Base-by-base conservation (phyloP, 805 yeast species). In the Saccharomycopsis schoenii region DNA sequence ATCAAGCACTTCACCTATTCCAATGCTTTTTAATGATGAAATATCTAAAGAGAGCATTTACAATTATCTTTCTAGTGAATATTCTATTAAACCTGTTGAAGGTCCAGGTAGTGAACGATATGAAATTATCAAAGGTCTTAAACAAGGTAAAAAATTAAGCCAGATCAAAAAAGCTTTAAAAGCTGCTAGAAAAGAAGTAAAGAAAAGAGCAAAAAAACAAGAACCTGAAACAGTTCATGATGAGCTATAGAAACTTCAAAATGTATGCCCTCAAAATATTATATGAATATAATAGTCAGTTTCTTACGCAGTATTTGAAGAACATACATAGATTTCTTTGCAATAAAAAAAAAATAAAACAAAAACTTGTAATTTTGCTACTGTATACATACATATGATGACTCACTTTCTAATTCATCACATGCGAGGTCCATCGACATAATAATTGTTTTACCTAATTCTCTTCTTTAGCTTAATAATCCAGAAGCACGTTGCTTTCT, bases 71-170 rank as follows among this genome's bases (percentile, higher is more conserved):
- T 29, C 50, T 2, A 58, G 67, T 12, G 29, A 66, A 58, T 60
- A 59, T 59, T 61, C 58, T 6, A 51, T 55, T n/a, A 37, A 40
- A 14, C 74, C 77, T 58, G 64, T 47, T 52, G 74, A 70, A 62
- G 74, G 77, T 12, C 71, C 75, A 21, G 61, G 67, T 29, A 70
- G 73, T 57, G 64, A 65, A 21, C 68, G 72, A 39, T 61, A 66
- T 12, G 60, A 62, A 8, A 66, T 62, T 41, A 57, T 72, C 19
- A 62, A 66, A 11, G 25, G 41, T 15, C 12, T 71, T 11, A 69
- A 66, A 58, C 58, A 62, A 4, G 70, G 69, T 6, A 67, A 66
- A 55, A 65, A 61, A 12, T 15, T 58, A 9, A 58, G 51, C 29
- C 43, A 61, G 24, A 63, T 58, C 14, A 60, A 58, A 25, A 60